These are phyloP conservation scores for Globisporangium mamillatum DNA, from an alignment of 352 stramenopile genomes.

Conservation along the genomic window DNA sequence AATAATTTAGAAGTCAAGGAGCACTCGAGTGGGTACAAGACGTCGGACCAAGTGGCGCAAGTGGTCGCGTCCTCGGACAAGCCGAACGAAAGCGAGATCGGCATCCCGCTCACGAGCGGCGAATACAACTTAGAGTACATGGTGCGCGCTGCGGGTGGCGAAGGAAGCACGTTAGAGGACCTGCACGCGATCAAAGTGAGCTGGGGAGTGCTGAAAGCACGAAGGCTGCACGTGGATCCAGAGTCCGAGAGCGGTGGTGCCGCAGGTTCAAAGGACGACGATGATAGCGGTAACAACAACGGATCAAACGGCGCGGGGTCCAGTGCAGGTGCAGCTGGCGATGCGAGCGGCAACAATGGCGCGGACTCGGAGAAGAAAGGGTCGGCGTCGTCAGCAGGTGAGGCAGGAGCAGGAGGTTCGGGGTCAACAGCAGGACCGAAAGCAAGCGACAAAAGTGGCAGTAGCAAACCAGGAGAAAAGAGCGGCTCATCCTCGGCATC, in stretches of 20 bases:
- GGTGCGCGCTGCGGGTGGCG: constrained; percentile 44
- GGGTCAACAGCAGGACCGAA: constrained; percentile 19
- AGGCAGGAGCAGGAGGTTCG: constrained; percentile 19
- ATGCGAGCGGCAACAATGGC: constrained; percentile 6
- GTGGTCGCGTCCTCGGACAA: constrained; percentile 40
- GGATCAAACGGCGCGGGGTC: constrained; percentile 13
- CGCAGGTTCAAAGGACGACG: constrained; percentile 21
- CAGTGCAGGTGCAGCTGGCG: constrained; percentile 16
- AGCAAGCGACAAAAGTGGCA: constrained; percentile 34
- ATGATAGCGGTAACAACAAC: constrained; percentile 17
- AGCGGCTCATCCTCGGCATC: not conserved
- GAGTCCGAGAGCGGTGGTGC: constrained; percentile 21
- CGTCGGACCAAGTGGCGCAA: constrained; percentile 57
- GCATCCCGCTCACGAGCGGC: constrained; percentile 49
- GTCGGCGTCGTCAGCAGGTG: constrained; percentile 19
- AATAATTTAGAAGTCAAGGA: constrained; percentile 43
- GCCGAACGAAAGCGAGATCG: constrained; percentile 76
- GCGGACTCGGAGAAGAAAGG: constrained; percentile 50
- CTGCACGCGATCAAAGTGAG: constrained; percentile 63
- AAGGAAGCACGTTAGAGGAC: constrained; percentile 51
- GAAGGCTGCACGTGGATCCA: constrained; percentile 40
- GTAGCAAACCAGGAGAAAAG: constrained; percentile 20
- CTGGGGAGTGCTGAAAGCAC: constrained; percentile 66
- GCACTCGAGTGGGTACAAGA: constrained; percentile 40
- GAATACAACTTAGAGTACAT: constrained; percentile 75